Percentiles rank a stretch among this genome's conserved stretches.
These are phyloP conservation scores for Claviceps digitariae DNA, from an alignment of 2,329 filamentous ascomycete genomes.

Conservation along the genomic window DNA sequence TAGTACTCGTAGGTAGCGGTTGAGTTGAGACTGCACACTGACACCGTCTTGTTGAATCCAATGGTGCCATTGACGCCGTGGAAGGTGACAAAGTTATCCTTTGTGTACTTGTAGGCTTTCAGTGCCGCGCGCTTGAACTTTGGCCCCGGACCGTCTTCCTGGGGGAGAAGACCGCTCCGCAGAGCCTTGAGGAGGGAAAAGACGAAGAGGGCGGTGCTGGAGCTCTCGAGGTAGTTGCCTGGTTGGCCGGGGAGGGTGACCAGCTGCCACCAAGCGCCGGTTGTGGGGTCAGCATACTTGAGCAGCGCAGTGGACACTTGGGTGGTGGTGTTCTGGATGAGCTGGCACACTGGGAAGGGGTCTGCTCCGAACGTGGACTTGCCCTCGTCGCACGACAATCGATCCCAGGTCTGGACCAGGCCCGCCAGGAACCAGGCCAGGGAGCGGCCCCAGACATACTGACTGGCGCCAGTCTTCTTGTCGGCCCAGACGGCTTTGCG, in stretches of 20 bases:
- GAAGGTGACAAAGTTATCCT: constrained; percentile 30
- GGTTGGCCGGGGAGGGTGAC: constrained; percentile 31
- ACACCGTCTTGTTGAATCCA: constrained; percentile 23
- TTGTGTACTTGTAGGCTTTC: constrained; percentile 21
- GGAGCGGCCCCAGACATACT: constrained; percentile 38
- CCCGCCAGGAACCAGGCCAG: constrained; percentile 42
- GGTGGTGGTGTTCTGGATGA: background rate
- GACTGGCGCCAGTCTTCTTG: constrained; percentile 32
- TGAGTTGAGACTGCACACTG: constrained; percentile 28
- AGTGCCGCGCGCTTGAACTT: constrained; percentile 4
- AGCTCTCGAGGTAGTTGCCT: constrained; percentile 49
- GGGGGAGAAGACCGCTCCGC: constrained; percentile 3
- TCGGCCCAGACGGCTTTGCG: constrained; percentile 38
- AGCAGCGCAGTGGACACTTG: constrained; percentile 7
- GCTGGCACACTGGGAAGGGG: constrained; percentile 10
- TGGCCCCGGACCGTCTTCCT: background rate
- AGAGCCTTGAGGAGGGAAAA: constrained; percentile 19
- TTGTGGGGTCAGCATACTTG: constrained; percentile 27
- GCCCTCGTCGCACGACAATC: constrained; percentile 16
- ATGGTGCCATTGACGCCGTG: constrained; percentile 25
- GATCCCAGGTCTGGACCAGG: constrained; percentile 34
- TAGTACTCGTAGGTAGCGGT: constrained; percentile 28
- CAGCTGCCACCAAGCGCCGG: constrained; percentile 44
- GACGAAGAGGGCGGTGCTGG: constrained; percentile 43
- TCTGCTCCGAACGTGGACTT: background rate